Percentiles rank a stretch among this genome's conserved stretches.
Conservation (phyloP, 2,329 filamentous ascomycete species). For the Endocalyx cinctus region DNA sequence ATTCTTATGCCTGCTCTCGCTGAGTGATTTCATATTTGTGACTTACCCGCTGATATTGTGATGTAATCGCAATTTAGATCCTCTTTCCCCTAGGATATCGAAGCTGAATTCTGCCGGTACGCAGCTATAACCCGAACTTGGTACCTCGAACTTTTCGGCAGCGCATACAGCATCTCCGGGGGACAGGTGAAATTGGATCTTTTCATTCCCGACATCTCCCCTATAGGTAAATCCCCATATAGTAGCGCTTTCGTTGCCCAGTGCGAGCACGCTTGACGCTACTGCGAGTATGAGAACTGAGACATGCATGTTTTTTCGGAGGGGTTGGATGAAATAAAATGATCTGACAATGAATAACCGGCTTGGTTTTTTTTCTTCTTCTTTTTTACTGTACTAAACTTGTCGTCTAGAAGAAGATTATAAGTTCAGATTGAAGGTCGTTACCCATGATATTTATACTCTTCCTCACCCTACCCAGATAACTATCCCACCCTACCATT, state of each 20-base stretch:
- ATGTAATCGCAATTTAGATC: background rate
- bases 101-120: background rate
- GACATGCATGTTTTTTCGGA: background rate
- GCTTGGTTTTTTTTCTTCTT: background rate
- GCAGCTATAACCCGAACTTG: slow-evolving; percentile 1
- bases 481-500: too few relatives aligned
- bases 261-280: background rate
- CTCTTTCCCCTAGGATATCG: slow-evolving; percentile 1
- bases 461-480: too few relatives aligned
- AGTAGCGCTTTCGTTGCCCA: background rate
- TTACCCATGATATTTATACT: too few relatives aligned
- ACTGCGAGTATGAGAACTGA: background rate
- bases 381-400: background rate
- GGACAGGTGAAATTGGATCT: background rate
- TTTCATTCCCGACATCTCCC: background rate
- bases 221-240: background rate
- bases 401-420: background rate
- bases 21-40: background rate
- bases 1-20: background rate
- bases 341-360: background rate
- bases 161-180: background rate
- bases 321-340: background rate
- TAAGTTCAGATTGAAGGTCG: background rate
- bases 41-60: background rate
- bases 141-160: slow-evolving; percentile 1